Base-by-base conservation (phyloP, 331 rosid species). In the Quercus lobata region DNA sequence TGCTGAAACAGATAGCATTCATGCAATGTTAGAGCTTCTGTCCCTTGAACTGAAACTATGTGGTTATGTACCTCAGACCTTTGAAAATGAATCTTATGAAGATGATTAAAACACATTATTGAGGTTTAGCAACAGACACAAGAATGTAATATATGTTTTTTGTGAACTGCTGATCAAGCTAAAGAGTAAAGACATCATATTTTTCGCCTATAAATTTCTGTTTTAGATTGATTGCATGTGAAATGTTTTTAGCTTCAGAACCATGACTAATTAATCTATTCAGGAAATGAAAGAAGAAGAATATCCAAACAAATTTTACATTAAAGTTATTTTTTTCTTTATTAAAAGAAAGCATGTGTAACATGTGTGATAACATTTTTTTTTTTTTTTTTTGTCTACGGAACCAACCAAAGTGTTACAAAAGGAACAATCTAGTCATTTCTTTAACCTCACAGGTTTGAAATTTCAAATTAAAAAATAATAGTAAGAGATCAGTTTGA, bases 21-120 rank as follows among this genome's bases (percentile, higher is more conserved):
- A 86, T 72, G 54, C 80, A 7, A 75, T 82, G 15, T 78, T 91
- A 75, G 88, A 84, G 76, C 87, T 91, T 74, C 75, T 93, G 63
- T 91, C 88, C 12, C 77, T 79, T 71, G 97, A 93, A 70, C 80
- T 91, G 30, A 89, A 86, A 73, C 75, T 78, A 71, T 68, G 85
- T 76, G 97, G 97, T 71, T 91, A 86, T 87, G 83, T 88, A 81
- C 89, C 89, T 16, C 84, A 88, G 32, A 78, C 56, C 14, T 46
- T 79, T 29, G 71, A 21, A 56, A 88, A 81, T 70, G 83, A 89
- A 82, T 71, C 84, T 65, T 69, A 22, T 22, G 83, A 83, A 76
- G 82, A 35, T 73, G 80, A 80, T 60, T 90, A 75, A 86, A 29
- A 71, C 32, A 56, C 71, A n/a, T 78, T 53, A 57, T n/a, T 19